Evolutionary conservation across 306 rosid genomes (phyloP), one percentile per base, ranked within the genome.

Genomic region (Betula pendula): DNA sequence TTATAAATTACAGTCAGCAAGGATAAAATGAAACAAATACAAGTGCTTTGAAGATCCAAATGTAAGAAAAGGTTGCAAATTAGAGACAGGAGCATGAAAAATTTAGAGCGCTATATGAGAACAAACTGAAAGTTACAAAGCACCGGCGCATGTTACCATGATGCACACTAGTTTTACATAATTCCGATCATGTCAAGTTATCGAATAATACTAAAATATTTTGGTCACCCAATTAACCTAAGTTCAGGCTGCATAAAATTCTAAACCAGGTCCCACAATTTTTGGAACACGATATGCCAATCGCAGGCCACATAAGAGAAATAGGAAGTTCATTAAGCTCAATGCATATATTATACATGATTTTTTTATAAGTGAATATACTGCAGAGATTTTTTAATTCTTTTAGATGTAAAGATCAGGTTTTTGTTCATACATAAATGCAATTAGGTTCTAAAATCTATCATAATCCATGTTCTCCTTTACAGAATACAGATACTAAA

Each of bases 21-120:
- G 29, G 17, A 44, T 11, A 47, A 51, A 17, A 71, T 48, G 2
- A 71, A 51, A 25, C n/a, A 65, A 65, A 35, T 3, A 66, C 29
- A 38, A 7, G 14, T 66, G 70, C 48, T 66, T 31, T 62, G 12
- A 2, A 62, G n/a, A 35, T n/a, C 40, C 48, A 16, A 38, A 66
- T 35, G 25, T 0, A 35, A 66, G 17, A 8, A 65, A 19, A 6
- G 14, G 42, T 69, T 14, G 55, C 25, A 69, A 45, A 69, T 43
- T 69, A 69, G 73, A 68, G n/a, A 68, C 15, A 44, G 38, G 2
- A 14, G 53, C 19, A 68, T 24, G 73, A 44, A 68, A 68, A 42
- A 2, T 67, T 67, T 59, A 27, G 19, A 59, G 67, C 35, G 3
- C 4, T 13, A n/a, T 12, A 35, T 7, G 25, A 66, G 3, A 38